phyloP scores from a whole-genome alignment of 1,139 yeast genomes.

The Blastobotrys illinoisensis region DNA sequence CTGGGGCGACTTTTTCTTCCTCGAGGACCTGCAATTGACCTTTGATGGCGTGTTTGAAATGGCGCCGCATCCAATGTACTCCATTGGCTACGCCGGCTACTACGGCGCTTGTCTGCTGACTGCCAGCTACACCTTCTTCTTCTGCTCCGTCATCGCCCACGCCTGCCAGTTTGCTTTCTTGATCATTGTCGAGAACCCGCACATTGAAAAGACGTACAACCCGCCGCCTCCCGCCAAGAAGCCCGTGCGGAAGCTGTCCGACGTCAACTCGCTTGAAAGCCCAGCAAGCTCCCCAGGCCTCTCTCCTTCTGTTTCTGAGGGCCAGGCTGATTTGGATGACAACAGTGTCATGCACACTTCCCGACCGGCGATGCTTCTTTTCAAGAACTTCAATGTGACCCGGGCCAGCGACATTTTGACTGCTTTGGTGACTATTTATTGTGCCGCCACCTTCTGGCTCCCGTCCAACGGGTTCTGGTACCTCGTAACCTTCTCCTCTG shows the following conservation, averaged over 20 bases:
- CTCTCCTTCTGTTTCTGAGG: conserved; percentile 5
- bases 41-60: conserved; percentile 89
- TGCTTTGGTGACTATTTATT: conserved; percentile 42
- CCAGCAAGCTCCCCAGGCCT: neutral
- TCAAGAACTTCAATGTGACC: conserved; percentile 56
- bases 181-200: conserved; percentile 79
- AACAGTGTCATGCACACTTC: conserved; percentile 14
- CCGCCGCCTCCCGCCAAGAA: conserved; percentile 30
- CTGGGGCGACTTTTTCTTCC: conserved; percentile 90
- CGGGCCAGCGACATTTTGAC: conserved; percentile 64
- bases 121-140: conserved; percentile 66
- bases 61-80: conserved; percentile 93
- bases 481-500: conserved; percentile 41
- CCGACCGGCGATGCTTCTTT: conserved; percentile 51
- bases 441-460: conserved; percentile 44
- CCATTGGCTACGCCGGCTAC: conserved; percentile 84
- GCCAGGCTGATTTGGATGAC: conserved; percentile 8
- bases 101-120: conserved; percentile 79
- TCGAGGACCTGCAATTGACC: conserved; percentile 72
- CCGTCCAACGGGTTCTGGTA: conserved; percentile 32
- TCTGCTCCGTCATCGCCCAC: conserved; percentile 72
- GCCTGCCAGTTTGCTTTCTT: conserved; percentile 73
- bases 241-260: conserved; percentile 10
- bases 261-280: conserved; percentile 4
- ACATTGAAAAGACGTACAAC: conserved; percentile 71